phyloP scores from a whole-genome alignment of 2,329 filamentous ascomycete genomes.

The Aspergillus fijiensis region DNA sequence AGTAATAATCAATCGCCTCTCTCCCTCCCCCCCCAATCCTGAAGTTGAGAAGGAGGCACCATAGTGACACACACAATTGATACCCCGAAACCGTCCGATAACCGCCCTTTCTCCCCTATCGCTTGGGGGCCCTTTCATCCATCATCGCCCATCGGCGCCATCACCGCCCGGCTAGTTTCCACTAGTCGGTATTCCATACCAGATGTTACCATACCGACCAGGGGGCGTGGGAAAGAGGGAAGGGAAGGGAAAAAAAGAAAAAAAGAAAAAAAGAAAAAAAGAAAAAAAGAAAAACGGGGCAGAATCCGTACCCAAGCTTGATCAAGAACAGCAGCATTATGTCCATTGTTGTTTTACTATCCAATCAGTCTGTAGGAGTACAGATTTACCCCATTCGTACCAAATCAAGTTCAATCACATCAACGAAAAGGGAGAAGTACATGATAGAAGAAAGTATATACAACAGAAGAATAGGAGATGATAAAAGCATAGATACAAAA shows the following conservation, averaged over 20 bases:
- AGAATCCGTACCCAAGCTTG: background rate
- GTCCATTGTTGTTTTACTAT: background rate
- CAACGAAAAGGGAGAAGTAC: background rate
- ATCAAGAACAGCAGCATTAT: background rate
- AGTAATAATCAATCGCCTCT: background rate
- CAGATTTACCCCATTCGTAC: background rate
- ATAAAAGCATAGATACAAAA: background rate
- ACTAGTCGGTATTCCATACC: constrained; percentile 2
- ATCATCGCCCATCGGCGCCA: background rate
- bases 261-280: background rate
- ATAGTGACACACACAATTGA: background rate
- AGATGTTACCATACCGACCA: background rate
- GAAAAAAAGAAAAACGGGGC: constrained; percentile 2
- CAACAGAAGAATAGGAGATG: no score
- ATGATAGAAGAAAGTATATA: no score
- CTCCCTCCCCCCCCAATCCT: no score
- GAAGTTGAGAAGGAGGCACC: no score
- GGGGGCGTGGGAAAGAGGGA: background rate
- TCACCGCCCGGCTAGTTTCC: background rate
- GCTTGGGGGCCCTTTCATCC: constrained; percentile 1
- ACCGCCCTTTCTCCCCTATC: constrained; percentile 8
- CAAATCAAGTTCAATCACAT: background rate
- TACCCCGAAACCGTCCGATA: constrained; percentile 2
- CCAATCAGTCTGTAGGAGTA: background rate
- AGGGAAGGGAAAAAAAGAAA: background rate